These are phyloP conservation scores for Penicillium cataractarum DNA, from an alignment of 495 filamentous ascomycete genomes.

Conservation along the genomic window DNA sequence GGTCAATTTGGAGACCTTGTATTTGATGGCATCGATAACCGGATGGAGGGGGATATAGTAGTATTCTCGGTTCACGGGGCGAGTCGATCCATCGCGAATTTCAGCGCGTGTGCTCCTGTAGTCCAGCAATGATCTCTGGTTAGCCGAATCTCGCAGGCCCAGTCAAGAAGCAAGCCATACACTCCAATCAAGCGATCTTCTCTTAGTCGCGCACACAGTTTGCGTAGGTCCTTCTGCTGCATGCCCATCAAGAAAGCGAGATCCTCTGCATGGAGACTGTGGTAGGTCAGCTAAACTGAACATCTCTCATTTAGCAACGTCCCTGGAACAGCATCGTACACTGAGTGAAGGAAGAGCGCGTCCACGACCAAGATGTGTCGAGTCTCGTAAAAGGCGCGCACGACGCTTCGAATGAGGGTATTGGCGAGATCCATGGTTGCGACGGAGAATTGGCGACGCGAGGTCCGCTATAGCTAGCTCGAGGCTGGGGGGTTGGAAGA, in stretches of 20 bases:
- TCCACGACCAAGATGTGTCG: slow-evolving; percentile 89
- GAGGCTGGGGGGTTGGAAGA: slow-evolving; percentile 13
- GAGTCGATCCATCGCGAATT: slow-evolving; percentile 75
- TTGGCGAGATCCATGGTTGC: slow-evolving; percentile 79
- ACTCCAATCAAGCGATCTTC: slow-evolving; percentile 86
- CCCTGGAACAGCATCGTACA: slow-evolving; percentile 52
- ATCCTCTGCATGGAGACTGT: slow-evolving; percentile 81
- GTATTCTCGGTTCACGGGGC: slow-evolving; percentile 83
- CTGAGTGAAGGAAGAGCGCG: slow-evolving; percentile 88
- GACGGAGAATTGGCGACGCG: slow-evolving; percentile 1
- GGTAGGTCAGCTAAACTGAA: slow-evolving; percentile 8
- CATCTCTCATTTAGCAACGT: background rate
- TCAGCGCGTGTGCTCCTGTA: slow-evolving; percentile 78
- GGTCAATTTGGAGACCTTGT: slow-evolving; percentile 80
- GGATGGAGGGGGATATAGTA: slow-evolving; percentile 96
- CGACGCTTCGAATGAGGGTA: slow-evolving; percentile 83
- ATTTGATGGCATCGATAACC: slow-evolving; percentile 96
- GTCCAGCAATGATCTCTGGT: slow-evolving; percentile 7
- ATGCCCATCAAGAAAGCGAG: slow-evolving; percentile 82
- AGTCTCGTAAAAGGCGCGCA: slow-evolving; percentile 90
- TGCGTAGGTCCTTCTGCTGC: slow-evolving; percentile 86
- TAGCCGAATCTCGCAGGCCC: slow-evolving; percentile 3
- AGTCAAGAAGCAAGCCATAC: slow-evolving; percentile 45
- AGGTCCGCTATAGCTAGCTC: background rate
- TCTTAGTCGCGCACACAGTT: slow-evolving; percentile 77